Conservation (phyloP, 1,284 basidiomycete genomes). For the Sporisorium iseilematis-ciliati region DNA sequence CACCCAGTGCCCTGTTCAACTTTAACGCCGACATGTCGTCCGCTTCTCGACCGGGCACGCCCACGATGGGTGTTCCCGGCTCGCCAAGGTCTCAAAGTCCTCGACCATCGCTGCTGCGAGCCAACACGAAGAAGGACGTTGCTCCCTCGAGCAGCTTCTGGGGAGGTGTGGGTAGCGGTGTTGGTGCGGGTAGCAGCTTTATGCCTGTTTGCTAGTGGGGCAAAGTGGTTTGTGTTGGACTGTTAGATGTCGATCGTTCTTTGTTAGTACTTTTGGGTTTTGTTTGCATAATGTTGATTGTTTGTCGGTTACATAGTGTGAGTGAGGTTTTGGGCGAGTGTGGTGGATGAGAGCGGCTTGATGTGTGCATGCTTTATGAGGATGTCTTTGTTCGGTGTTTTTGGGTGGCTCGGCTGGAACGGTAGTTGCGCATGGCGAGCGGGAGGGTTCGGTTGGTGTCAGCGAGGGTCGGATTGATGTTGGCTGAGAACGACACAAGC, state of each 20-base stretch:
- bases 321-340: background rate
- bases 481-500: no score
- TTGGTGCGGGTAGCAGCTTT: conserved; percentile 27
- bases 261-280: conserved; percentile 3
- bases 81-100: conserved; percentile 50
- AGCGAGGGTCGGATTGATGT: no score
- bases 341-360: no score
- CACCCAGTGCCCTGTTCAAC: conserved; percentile 44
- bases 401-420: no score
- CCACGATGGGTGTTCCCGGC: conserved; percentile 36
- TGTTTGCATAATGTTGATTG: conserved; percentile 2
- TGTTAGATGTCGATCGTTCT: background rate
- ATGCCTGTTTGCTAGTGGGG: conserved; percentile 45
- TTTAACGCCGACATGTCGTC: conserved; percentile 21
- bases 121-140: conserved; percentile 61
- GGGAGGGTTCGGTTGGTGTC: no score
- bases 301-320: background rate
- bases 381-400: no score
- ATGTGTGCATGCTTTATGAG: no score
- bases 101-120: conserved; percentile 39
- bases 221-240: background rate
- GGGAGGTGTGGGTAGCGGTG: conserved; percentile 49
- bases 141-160: conserved; percentile 47
- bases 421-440: no score
- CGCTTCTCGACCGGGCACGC: conserved; percentile 38